Evolutionary conservation across 163 green algal genomes (phyloP), one percentile per base, ranked within the genome.

Genomic region (Volvox carteri): DNA sequence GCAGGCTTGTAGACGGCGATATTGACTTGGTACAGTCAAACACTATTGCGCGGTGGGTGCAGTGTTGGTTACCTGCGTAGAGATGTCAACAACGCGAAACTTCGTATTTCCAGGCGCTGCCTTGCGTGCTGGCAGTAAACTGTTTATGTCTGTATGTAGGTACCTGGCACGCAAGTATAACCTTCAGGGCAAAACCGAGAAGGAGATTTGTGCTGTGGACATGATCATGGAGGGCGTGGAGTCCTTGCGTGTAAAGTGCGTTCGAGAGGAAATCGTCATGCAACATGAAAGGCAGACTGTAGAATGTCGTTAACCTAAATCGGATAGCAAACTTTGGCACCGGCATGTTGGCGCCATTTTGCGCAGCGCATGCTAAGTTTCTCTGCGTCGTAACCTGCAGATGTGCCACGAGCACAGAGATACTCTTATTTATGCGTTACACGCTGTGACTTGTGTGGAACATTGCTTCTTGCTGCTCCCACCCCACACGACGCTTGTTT

Each of bases 201-300:
- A 81, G 83, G 83, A 88, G 68, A 74, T 83, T 52, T 67, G 54
- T 8, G 7, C 28, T 1, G 68, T 88, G 23, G 83, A 88, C 35
- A 87, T 87, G 81, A 68, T 87, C 23, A 78, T 87, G 80, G 83
- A 88, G 83, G 83, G 83, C 50, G 83, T 88, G 12, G 83, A 88
- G 50, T 88, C 83, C 4, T 70, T 88, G 68, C 67, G 83, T 2
- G 83, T 88, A 33, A 88, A 88, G 83, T 88, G 30, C 48, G 75
- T 67, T 30, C 8, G 68, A 35, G 35, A 48, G 39, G 68, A 35
- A 77, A 65, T 65, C 3, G 28, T 60, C n/a, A n/a, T n/a, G n/a
- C n/a, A n/a, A n/a, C n/a, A n/a, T n/a, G n/a, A n/a, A n/a, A n/a
- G n/a, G n/a, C n/a, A n/a, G n/a, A n/a, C n/a, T n/a, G n/a, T n/a